phyloP scores from a whole-genome alignment of 2,329 filamentous ascomycete genomes.

The Diplocarpon mali region DNA sequence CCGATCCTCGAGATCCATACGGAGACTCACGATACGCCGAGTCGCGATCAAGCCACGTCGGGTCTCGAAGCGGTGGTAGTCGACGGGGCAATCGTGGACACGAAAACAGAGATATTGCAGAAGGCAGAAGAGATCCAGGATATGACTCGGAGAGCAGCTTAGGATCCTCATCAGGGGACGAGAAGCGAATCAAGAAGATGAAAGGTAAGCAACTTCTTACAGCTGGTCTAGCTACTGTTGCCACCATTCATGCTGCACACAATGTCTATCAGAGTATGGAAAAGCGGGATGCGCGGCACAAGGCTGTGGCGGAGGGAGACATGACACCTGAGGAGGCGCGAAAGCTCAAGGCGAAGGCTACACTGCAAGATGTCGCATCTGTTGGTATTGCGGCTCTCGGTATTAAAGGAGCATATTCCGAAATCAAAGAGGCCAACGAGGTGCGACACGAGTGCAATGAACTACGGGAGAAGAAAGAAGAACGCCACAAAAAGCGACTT shows the following conservation, averaged over 20 bases:
- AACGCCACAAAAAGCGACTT: conserved; percentile 34
- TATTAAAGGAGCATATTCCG: conserved; percentile 51
- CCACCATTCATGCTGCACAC: conserved; percentile 59
- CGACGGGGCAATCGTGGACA: conserved; percentile 17
- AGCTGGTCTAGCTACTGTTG: conserved; percentile 54
- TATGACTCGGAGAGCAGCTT: conserved; percentile 37
- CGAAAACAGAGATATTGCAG: conserved; percentile 22
- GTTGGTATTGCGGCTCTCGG: conserved; percentile 56
- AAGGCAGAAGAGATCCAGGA: conserved; percentile 18
- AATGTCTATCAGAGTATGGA: conserved; percentile 52
- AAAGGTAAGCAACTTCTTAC: conserved; percentile 55
- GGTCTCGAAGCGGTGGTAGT: conserved; percentile 14
- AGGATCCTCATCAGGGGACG: conserved; percentile 50
- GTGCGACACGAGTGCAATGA: conserved; percentile 44
- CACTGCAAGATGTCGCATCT: conserved; percentile 53
- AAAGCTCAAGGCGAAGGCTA: conserved; percentile 51
- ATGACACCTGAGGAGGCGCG: conserved; percentile 51
- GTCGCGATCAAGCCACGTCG: conserved; percentile 20
- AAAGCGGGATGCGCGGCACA: conserved; percentile 48
- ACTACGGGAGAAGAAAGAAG: conserved; percentile 38
- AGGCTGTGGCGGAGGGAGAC: conserved; percentile 49
- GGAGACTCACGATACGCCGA: conserved; percentile 23
- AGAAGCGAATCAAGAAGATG: conserved; percentile 50
- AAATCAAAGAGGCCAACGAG: conserved; percentile 58
- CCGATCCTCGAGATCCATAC: conserved; percentile 20